Conservation (phyloP, 805 yeast species). For the Sugiyamaella mastotermitis region DNA sequence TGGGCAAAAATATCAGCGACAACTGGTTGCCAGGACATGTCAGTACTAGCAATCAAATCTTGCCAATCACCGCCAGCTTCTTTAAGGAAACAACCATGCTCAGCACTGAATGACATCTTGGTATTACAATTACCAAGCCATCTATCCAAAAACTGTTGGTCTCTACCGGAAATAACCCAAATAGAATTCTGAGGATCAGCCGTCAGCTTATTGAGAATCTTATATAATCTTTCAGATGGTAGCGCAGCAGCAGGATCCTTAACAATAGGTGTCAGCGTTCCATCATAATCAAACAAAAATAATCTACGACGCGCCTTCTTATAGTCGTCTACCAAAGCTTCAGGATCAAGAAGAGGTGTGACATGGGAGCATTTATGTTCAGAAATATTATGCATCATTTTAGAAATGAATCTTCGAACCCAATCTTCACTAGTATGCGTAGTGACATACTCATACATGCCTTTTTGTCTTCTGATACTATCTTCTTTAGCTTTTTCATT, state of each 20-base stretch:
- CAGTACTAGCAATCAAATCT: constrained; percentile 72
- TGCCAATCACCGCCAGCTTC: constrained; percentile 55
- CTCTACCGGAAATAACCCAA: constrained; percentile 96
- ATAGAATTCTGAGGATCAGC: constrained; percentile 77
- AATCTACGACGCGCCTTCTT: constrained; percentile 58
- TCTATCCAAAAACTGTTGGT: constrained; percentile 77
- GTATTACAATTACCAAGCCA: constrained; percentile 71
- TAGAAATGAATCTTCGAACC: constrained; percentile 58
- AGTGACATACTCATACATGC: constrained; percentile 60
- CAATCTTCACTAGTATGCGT: constrained; percentile 73
- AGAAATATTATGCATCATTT: constrained; percentile 31
- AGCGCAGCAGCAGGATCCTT: constrained; percentile 97
- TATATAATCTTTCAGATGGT: constrained; percentile 69
- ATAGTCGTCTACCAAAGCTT: constrained; percentile 55
- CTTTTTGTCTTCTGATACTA: constrained; percentile 12
- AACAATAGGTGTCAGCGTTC: constrained; percentile 94
- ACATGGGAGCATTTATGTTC: constrained; percentile 43
- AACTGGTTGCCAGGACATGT: constrained; percentile 91
- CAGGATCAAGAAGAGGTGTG: constrained; percentile 79
- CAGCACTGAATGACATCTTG: constrained; percentile 81
- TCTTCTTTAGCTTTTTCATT: constrained; percentile 41
- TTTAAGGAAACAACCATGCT: constrained; percentile 94
- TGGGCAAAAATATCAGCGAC: constrained; percentile 68
- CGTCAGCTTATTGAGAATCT: constrained; percentile 53
- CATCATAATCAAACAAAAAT: constrained; percentile 93